phyloP scores from a whole-genome alignment of 2,329 filamentous ascomycete species.

The Pseudopyricularia cyperi region DNA sequence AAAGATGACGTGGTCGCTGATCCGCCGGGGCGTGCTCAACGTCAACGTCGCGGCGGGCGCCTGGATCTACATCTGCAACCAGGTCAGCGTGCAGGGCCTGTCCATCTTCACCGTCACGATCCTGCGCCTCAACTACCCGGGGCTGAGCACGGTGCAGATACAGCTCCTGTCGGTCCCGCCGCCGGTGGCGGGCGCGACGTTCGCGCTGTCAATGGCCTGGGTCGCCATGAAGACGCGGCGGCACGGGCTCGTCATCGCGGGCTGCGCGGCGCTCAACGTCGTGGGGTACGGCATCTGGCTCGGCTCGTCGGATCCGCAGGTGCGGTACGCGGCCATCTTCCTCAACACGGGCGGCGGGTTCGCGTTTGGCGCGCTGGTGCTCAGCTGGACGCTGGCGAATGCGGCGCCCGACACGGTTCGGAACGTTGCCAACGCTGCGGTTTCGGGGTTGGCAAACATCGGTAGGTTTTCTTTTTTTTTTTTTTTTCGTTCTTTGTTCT shows the following conservation, averaged over 20 bases:
- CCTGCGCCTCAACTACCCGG: conserved; percentile 12
- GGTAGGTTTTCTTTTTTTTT: conserved; percentile 6
- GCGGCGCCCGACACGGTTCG: conserved; percentile 14
- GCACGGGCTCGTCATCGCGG: conserved; percentile 13
- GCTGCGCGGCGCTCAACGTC: conserved; percentile 11
- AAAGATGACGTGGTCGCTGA: conserved; percentile 7
- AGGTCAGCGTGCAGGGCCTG: conserved; percentile 6
- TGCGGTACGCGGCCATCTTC: conserved; percentile 14
- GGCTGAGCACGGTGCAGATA: conserved; percentile 11
- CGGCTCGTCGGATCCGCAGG: conserved; percentile 11
- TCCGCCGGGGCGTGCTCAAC: conserved; percentile 10
- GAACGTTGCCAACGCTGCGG: conserved; percentile 14
- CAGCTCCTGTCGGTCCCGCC: conserved; percentile 13
- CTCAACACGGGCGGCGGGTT: conserved; percentile 14
- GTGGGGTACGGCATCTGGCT: conserved; percentile 14
- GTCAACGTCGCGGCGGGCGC: conserved; percentile 13
- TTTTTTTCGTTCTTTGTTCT: neutral
- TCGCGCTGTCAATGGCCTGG: conserved; percentile 12
- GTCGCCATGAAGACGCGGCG: conserved; percentile 14
- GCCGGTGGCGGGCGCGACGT: conserved; percentile 11
- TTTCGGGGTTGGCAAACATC: conserved; percentile 14
- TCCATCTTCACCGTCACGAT: conserved; percentile 5
- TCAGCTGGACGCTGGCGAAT: conserved; percentile 15
- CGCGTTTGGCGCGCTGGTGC: conserved; percentile 11
- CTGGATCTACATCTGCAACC: conserved; percentile 12